phyloP scores from a whole-genome alignment of 768 basidiomycete genomes.

The Phanerochaete carnosa region DNA sequence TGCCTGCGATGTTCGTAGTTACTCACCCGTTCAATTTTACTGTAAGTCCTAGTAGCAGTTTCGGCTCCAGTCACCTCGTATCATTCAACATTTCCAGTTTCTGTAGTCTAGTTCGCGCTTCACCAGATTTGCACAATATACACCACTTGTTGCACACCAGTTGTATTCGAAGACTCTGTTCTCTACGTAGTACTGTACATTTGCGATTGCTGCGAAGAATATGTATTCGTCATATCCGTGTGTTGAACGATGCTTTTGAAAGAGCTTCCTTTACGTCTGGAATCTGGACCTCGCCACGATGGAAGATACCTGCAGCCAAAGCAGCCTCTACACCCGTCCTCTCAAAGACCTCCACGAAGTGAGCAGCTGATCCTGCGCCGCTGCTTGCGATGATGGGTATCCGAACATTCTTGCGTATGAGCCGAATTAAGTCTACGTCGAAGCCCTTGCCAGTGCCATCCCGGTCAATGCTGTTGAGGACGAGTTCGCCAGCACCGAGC shows the following conservation, averaged over 20 bases:
- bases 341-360: constrained; percentile 87
- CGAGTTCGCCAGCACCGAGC: constrained; percentile 92
- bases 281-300: constrained; percentile 84
- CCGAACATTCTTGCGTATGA: constrained; percentile 71
- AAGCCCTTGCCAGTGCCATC: constrained; percentile 88
- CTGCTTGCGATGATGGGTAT: constrained; percentile 96
- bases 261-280: constrained; percentile 70
- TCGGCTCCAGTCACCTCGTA: not conserved
- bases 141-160: no score
- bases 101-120: no score
- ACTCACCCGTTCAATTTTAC: not conserved
- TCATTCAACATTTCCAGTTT: not conserved
- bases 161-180: no score
- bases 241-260: constrained; percentile 44
- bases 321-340: constrained; percentile 85
- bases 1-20: not conserved
- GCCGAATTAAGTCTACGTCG: constrained; percentile 75
- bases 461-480: constrained; percentile 94
- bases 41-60: not conserved
- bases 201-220: not conserved
- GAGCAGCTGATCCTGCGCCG: constrained; percentile 78
- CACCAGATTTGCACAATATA: not conserved
- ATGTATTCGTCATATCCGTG: constrained; percentile 26
- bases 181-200: not conserved
- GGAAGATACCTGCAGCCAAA: constrained; percentile 96